Evolutionary conservation across 1,139 yeast genomes (phyloP), one percentile per base, ranked within the genome.

Genomic region (Williopsis jadinii): DNA sequence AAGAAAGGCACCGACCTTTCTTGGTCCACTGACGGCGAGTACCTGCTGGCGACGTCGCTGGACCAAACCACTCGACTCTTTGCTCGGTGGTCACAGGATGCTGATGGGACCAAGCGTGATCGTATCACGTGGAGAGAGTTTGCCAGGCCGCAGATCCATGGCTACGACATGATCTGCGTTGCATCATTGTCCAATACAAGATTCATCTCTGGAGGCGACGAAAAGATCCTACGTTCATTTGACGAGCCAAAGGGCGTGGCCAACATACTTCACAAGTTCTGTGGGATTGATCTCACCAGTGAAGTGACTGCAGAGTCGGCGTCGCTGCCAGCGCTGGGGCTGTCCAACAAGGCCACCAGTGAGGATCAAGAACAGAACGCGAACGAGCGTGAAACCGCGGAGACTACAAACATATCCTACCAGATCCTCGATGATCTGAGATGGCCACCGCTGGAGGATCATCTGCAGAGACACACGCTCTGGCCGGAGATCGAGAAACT

Each of bases 101-200:
- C 47, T 13, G 60, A 59, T 44, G 66, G 65, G 0, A 35, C 49
- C 14, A 40, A 46, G 35, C 62, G 70, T 43, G 41, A 47, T 3
- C 34, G 41, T 0, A 47, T 50, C 5, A 67, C 77, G 1, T 88
- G 95, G 95, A 84, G 82, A 58, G 99, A 94, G 59, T 80, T 92
- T 61, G 87, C 96, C 1, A 74, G 99, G 52, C 98, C 98, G 0
- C 99, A 94, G 60, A 92, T 94, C 49, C 99, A 94, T 61, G 99
- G 99, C 11, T 94, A 87, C 58, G 97, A 94, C 59, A 88, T 94
- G 97, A 74, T 86, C 35, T 80, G 95, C 50, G 68, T 85, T n/a
- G 79, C 79, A 38, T 71, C 82, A 15, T 62, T 92, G 24, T 64
- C 75, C 19, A 63, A 71, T 35, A 70, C 84, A 1, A 68, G 75